Base-by-base conservation (phyloP, 1,139 yeast genomes). In the Saccharomyces hybrid region DNA sequence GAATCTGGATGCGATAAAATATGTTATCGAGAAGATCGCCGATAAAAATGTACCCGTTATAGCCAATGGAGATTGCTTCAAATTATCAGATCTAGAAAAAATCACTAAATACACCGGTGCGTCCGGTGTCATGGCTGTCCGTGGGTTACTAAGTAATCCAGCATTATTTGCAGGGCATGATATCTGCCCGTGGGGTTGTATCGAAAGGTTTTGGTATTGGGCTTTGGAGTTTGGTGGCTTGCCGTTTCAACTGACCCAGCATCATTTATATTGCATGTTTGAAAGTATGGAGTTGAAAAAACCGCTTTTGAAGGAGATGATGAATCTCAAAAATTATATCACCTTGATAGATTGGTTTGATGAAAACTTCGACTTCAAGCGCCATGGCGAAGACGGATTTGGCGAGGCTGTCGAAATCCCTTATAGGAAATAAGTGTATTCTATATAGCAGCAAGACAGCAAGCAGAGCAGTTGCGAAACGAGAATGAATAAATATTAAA, bases 101-200 rank as follows among this genome's bases (percentile, higher is more conserved):
- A 90, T 91, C 32, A 81, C 82, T 0, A 74, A 79, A 16, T 69
- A 69, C 50, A 90, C 98, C 0, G 86, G 86, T 0, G 90, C 83
- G 34, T 95, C 89, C 66, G 99, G 98, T 5, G 87, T 93, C 5
- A 93, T 93, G 99, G 87, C 98, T 1, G 99, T 89, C 0, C 75
- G 99, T 60, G 99, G 99, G 0, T 75, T 89, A 2, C 74, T 93
- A 53, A 75, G 81, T 32, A 93, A 93, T 66, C 99, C 99, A 0
- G 96, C 93, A 0, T 67, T 93, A 59, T 93, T 93, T 71, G 79
- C 87, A 3, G 96, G 96, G 0, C 79, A 71, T 65, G 72, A 74
- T 0, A 75, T 73, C 52, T 85, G 97, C 2, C 97, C 98, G 1
- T 93, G 98, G 98, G 79, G 84, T 6, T 93, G 96, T 4, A 75